Base-by-base conservation (phyloP, 495 filamentous ascomycete species). In the Neurospora tetrasperma region DNA sequence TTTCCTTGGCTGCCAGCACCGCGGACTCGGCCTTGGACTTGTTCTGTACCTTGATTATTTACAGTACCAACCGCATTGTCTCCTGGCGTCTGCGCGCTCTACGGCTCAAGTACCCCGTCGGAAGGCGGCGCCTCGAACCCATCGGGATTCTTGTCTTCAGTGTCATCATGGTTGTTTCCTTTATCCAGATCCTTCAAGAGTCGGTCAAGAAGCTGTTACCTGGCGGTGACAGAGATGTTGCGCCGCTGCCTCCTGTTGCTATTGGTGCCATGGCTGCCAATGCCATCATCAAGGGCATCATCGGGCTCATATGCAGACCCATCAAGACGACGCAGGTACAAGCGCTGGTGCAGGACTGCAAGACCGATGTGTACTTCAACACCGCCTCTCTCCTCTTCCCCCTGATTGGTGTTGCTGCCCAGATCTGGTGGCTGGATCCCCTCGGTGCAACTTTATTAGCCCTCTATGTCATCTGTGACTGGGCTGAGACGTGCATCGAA, bases 161-260 rank as follows among this genome's bases (percentile, higher is more conserved):
- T 6, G 79, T 87, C 71, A 86, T 87, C 73, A 87, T 87, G 85
- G 82, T 86, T 16, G 78, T 86, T 9, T 85, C 84, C 11, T 86
- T 86, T 70, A 42, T 83, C 5, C 83, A 86, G 71, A 82, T 86
- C 69, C 74, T 86, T 70, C 77, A 86, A 74, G 85, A 86, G 77
- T 83, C 82, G 5, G 82, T 83, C 4, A 70, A 80, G 46, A 84
- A 84, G 69, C 68, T 86, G 42, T 73, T 86, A 12, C 80, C 83
- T 0, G 78, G 82, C 62, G 75, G 73, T 4, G 76, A 79, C 62
- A 75, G 76, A 5, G 75, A 78, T 9, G 71, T 73, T 16, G 74
- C 69, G 1, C 44, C 69, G 9, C 75, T 85, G 2, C 83, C 84
- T 2, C 72, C 76, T 3, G 75, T 83, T 40, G 84, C 84, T n/a